Evolutionary conservation across 306 rosid species (phyloP).

Genomic region (Macrotyloma uniflorum): DNA sequence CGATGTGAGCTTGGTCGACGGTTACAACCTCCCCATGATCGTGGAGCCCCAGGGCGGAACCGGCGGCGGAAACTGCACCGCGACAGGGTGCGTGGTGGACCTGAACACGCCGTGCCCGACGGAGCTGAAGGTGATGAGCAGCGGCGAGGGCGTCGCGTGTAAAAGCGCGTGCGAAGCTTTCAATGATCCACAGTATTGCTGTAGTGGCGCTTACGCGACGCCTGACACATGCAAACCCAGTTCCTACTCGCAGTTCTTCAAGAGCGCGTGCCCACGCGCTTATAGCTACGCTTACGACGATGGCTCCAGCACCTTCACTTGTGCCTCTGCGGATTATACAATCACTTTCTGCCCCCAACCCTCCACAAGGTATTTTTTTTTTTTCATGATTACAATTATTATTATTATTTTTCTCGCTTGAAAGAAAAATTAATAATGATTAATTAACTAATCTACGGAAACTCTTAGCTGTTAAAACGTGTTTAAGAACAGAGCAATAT

Average conservation of each 20-base stretch:
- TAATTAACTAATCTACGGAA: background rate
- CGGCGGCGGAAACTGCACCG: conserved; percentile 61
- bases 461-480: conserved; percentile 10
- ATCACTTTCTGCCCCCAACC: conserved; percentile 70
- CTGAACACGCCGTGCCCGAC: conserved; percentile 70
- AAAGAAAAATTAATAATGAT: background rate
- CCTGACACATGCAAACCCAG: conserved; percentile 79
- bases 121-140: conserved; percentile 55
- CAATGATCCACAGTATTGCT: conserved; percentile 76
- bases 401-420: background rate
- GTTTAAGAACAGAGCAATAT: conserved; percentile 3
- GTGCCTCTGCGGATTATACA: conserved; percentile 67
- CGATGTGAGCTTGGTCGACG: conserved; percentile 94
- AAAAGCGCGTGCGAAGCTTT: conserved; percentile 95
- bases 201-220: conserved; percentile 70
- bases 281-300: conserved; percentile 93
- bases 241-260: conserved; percentile 69
- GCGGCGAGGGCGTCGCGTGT: conserved; percentile 66
- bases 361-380: conserved; percentile 54
- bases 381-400: background rate
- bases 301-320: conserved; percentile 87
- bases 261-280: conserved; percentile 79
- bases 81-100: conserved; percentile 71
- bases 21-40: conserved; percentile 75
- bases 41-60: conserved; percentile 62